These are phyloP conservation scores for Citrus maxima DNA, from an alignment of 345 rosid genomes.

Conservation along the genomic window DNA sequence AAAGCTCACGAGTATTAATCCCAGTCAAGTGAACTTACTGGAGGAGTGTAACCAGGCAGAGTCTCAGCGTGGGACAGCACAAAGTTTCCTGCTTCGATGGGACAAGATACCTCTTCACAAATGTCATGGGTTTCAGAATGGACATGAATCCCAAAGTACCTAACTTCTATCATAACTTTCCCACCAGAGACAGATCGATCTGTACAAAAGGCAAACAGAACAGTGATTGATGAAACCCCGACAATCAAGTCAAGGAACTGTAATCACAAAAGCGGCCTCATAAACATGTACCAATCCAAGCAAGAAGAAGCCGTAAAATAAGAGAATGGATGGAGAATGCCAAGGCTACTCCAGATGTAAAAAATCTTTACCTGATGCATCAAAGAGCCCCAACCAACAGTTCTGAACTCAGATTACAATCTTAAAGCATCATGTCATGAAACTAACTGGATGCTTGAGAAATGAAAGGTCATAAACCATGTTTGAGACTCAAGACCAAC, in stretches of 20 bases:
- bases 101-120: conserved; percentile 60
- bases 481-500: not conserved
- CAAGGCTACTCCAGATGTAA: not conserved
- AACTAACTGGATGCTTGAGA: not conserved
- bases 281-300: not conserved
- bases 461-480: not conserved
- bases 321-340: not conserved
- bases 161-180: conserved; percentile 49
- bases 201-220: conserved; percentile 10
- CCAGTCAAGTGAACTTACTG: conserved; percentile 29
- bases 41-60: conserved; percentile 53
- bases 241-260: not conserved
- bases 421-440: not conserved
- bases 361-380: not conserved
- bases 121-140: conserved; percentile 55
- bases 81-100: conserved; percentile 47
- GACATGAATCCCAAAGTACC: conserved; percentile 40
- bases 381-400: not conserved
- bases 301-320: not conserved
- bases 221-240: not conserved
- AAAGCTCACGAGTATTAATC: not conserved
- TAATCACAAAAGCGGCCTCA: not conserved
- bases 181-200: conserved; percentile 52
- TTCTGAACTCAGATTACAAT: not conserved
- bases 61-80: conserved; percentile 60